Conservation (phyloP, 129 eudicot species). For the Helianthus tuberosus region DNA sequence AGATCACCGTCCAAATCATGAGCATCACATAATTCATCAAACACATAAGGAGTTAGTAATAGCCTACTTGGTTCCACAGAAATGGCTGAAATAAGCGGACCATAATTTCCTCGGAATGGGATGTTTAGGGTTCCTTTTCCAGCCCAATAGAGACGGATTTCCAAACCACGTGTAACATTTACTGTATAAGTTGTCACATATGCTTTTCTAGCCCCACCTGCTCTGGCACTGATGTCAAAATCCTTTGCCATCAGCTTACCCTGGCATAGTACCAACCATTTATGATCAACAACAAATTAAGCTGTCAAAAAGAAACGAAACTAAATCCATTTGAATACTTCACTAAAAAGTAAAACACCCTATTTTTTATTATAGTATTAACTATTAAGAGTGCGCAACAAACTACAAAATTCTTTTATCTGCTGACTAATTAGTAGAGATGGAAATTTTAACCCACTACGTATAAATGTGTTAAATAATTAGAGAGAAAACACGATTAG, state of each 20-base stretch:
- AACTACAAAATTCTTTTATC: too few species aligned
- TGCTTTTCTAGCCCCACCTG: constrained; percentile 65
- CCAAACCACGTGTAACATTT: constrained; percentile 43
- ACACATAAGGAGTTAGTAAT: background rate
- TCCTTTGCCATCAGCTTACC: constrained; percentile 54
- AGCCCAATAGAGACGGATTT: constrained; percentile 77
- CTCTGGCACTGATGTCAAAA: constrained; percentile 66
- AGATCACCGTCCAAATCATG: background rate
- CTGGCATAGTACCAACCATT: constrained; percentile 35
- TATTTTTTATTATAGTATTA: too few species aligned
- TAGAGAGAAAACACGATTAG: too few species aligned
- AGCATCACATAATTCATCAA: background rate
- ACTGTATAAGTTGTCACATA: constrained; percentile 38
- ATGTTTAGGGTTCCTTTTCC: constrained; percentile 76
- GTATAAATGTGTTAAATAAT: too few species aligned
- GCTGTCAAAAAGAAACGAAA: too few species aligned
- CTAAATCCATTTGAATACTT: too few species aligned
- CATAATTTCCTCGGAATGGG: constrained; percentile 68
- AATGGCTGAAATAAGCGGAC: constrained; percentile 92
- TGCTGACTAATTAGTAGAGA: too few species aligned
- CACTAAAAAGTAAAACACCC: too few species aligned
- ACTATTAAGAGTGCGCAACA: too few species aligned
- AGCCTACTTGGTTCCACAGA: constrained; percentile 67
- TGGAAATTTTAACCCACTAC: too few species aligned
- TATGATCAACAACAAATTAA: too few species aligned